phyloP scores from a whole-genome alignment of 139 green algal genomes.

The Penium margaritaceum region DNA sequence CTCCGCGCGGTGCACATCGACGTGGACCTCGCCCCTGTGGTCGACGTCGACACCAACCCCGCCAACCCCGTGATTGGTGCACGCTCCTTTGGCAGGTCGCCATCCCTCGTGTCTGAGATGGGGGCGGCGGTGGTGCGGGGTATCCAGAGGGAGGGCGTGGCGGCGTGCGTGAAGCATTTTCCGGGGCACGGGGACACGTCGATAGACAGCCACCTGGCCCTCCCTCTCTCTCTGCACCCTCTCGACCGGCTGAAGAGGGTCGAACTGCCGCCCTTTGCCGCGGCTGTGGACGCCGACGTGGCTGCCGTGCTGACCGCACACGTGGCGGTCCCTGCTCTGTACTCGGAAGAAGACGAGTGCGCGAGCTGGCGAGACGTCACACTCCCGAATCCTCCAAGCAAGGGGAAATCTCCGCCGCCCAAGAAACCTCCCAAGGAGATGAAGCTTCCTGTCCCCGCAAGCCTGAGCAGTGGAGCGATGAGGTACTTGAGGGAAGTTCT shows the following conservation, averaged over 20 bases:
- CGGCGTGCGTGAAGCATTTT: conserved; percentile 54
- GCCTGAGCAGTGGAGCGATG: conserved; percentile 32
- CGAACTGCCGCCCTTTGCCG: conserved; percentile 45
- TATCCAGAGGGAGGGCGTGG: conserved; percentile 50
- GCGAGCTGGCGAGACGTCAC: conserved; percentile 11
- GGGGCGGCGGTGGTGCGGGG: conserved; percentile 28
- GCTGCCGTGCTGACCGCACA: conserved; percentile 51
- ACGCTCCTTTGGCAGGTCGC: conserved; percentile 31
- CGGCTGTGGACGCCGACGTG: conserved; percentile 44
- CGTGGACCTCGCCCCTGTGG: conserved; percentile 52
- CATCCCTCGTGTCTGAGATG: conserved; percentile 39
- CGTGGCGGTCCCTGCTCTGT: conserved; percentile 46
- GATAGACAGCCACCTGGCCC: conserved; percentile 46
- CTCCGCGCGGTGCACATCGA: conserved; percentile 52
- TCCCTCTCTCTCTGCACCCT: conserved; percentile 43
- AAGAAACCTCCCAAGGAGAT: background rate
- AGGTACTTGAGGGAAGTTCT: conserved; percentile 39
- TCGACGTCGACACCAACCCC: conserved; percentile 57
- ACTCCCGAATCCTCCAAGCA: background rate
- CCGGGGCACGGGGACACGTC: conserved; percentile 53
- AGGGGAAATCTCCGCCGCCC: conserved; percentile 15
- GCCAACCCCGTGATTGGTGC: conserved; percentile 52
- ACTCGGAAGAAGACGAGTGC: too few species aligned
- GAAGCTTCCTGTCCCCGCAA: conserved; percentile 9
- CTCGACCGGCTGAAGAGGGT: conserved; percentile 27